These are phyloP conservation scores for Xylaria curta DNA, from an alignment of 495 filamentous ascomycete species.

Conservation along the genomic window DNA sequence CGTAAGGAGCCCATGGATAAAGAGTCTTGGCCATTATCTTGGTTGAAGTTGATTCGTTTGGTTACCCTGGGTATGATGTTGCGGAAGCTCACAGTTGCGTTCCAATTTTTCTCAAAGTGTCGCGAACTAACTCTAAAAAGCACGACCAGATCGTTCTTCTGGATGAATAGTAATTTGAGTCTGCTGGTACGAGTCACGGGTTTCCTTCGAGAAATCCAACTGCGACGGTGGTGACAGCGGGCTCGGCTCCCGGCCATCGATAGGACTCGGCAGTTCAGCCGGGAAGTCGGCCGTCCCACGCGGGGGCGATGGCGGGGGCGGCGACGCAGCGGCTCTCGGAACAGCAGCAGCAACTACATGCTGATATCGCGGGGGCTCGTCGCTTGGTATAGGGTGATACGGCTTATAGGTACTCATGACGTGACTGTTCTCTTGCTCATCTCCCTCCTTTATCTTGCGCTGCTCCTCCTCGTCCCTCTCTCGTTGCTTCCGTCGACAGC, in stretches of 20 bases:
- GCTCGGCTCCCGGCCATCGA: conserved; percentile 19
- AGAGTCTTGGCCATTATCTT: neutral
- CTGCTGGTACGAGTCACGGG: neutral
- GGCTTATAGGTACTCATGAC: neutral
- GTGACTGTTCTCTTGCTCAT: neutral
- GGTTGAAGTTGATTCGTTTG: neutral
- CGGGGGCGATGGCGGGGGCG: neutral
- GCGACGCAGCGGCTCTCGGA: neutral
- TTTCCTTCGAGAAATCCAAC: neutral
- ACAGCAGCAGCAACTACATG: neutral
- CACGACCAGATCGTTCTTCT: neutral
- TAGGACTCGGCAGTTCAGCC: conserved; percentile 21
- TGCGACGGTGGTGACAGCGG: neutral
- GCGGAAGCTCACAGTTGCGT: neutral
- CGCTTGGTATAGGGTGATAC: neutral
- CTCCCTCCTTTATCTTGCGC: neutral
- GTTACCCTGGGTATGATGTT: neutral
- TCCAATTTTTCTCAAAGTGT: neutral
- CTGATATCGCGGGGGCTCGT: conserved; percentile 4
- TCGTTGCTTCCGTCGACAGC: neutral
- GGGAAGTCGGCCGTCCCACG: conserved; percentile 1
- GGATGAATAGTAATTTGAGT: conserved; percentile 9
- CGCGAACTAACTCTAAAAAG: neutral
- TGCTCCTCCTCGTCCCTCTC: neutral
- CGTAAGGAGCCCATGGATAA: neutral